Conservation (phyloP, 208 protist species). For the Blastocrithidia nonstop region DNA sequence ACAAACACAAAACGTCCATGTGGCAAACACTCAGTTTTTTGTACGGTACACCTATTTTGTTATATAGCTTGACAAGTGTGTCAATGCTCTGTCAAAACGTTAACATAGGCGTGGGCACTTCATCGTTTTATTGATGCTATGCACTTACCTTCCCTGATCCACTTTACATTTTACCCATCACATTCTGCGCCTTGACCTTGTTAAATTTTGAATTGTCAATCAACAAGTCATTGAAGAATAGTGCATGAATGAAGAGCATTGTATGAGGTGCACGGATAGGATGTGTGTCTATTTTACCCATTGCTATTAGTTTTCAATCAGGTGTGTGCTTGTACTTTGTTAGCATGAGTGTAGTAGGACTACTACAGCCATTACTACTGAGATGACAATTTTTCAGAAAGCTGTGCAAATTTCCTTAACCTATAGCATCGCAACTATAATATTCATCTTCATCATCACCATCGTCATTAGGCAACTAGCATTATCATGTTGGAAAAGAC, state of each 20-base stretch:
- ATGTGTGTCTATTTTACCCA: constrained; percentile 49
- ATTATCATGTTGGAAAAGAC: too few relatives aligned
- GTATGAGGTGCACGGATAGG: constrained; percentile 68
- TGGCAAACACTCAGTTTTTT: constrained; percentile 46
- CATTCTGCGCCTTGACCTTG: constrained; percentile 47
- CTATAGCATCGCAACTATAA: too few relatives aligned
- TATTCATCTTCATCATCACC: constrained; percentile 2
- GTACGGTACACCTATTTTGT: constrained; percentile 36
- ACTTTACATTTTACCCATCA: constrained; percentile 35
- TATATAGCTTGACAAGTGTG: constrained; percentile 42
- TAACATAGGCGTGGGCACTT: constrained; percentile 29
- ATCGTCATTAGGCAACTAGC: background rate
- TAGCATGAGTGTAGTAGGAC: constrained; percentile 63
- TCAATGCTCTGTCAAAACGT: constrained; percentile 45
- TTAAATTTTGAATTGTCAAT: constrained; percentile 80
- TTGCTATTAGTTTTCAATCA: constrained; percentile 32
- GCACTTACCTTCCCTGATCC: constrained; percentile 64
- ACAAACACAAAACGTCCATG: constrained; percentile 55
- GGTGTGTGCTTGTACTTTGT: constrained; percentile 81
- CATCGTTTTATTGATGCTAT: constrained; percentile 61
- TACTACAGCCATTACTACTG: constrained; percentile 69
- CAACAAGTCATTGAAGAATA: constrained; percentile 22
- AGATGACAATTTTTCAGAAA: constrained; percentile 24
- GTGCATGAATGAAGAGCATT: constrained; percentile 58
- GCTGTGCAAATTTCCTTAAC: constrained; percentile 50